Evolutionary conservation across 2,329 filamentous ascomycete genomes (phyloP).

Genomic region (Colletotrichum lini): DNA sequence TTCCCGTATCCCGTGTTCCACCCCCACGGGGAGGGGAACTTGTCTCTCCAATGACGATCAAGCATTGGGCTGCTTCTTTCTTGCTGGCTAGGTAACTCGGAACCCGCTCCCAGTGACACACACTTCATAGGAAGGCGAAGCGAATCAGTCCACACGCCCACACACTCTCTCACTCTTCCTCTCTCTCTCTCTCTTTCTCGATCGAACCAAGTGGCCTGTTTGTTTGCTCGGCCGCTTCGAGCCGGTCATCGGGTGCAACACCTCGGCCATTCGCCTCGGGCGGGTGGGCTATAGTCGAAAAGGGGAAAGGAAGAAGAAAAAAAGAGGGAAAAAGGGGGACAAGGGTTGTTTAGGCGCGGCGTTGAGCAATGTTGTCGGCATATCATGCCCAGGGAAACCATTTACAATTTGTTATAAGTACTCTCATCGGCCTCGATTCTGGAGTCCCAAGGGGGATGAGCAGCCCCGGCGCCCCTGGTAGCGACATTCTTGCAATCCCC

Average conservation of each 20-base stretch:
- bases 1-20: background rate
- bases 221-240: slow-evolving; percentile 2
- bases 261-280: background rate
- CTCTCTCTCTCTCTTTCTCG: background rate
- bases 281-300: slow-evolving; percentile 3
- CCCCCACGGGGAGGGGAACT: slow-evolving; percentile 27
- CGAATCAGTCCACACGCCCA: too few species aligned
- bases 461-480: slow-evolving; percentile 4
- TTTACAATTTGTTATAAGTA: slow-evolving; percentile 22
- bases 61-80: slow-evolving; percentile 17
- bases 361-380: slow-evolving; percentile 19
- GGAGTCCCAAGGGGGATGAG: background rate
- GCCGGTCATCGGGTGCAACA: slow-evolving; percentile 2
- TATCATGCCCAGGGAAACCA: background rate
- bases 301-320: background rate
- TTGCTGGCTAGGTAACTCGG: background rate
- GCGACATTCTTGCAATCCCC: background rate
- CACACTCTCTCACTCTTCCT: too few species aligned
- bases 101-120: slow-evolving; percentile 16
- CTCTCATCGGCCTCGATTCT: slow-evolving; percentile 5
- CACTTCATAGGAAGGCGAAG: slow-evolving; percentile 6
- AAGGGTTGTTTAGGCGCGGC: too few species aligned
- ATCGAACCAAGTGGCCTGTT: background rate
- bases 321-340: too few species aligned
- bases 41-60: slow-evolving; percentile 26